These are phyloP conservation scores for Zostera marina DNA, from an alignment of 116 monocot species.

Conservation along the genomic window DNA sequence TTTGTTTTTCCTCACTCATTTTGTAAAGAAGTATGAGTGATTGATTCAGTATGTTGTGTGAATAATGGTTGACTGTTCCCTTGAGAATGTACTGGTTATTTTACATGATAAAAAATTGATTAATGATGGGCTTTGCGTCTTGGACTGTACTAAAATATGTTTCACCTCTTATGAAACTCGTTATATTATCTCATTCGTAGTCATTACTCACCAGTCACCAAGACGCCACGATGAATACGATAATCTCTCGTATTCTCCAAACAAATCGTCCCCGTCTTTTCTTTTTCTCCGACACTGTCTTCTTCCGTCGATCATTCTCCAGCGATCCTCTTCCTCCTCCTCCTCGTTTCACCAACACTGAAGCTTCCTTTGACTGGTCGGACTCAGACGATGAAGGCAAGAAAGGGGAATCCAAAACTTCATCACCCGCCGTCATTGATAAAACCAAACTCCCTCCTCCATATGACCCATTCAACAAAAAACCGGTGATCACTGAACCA, in stretches of 20 bases:
- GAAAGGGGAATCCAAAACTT: neutral
- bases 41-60: too few species aligned
- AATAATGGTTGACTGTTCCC: too few species aligned
- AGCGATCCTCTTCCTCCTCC: constrained; percentile 1
- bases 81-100: too few species aligned
- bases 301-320: neutral
- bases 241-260: neutral
- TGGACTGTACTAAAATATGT: too few species aligned
- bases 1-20: too few species aligned
- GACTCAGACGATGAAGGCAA: constrained; percentile 23
- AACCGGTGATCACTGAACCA: constrained; percentile 33
- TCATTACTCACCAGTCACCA: too few species aligned
- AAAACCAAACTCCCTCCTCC: constrained; percentile 53
- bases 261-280: neutral
- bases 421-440: constrained; percentile 2
- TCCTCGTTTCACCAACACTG: constrained; percentile 19
- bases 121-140: too few species aligned
- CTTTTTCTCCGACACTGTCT: neutral
- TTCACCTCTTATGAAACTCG: too few species aligned
- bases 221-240: neutral
- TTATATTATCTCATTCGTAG: too few species aligned
- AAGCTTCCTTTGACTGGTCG: constrained; percentile 68
- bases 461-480: constrained; percentile 94
- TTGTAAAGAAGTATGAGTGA: too few species aligned
- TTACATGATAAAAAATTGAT: too few species aligned